Conservation (phyloP, 2,329 filamentous ascomycete species). For the Microcyclospora pomicola region DNA sequence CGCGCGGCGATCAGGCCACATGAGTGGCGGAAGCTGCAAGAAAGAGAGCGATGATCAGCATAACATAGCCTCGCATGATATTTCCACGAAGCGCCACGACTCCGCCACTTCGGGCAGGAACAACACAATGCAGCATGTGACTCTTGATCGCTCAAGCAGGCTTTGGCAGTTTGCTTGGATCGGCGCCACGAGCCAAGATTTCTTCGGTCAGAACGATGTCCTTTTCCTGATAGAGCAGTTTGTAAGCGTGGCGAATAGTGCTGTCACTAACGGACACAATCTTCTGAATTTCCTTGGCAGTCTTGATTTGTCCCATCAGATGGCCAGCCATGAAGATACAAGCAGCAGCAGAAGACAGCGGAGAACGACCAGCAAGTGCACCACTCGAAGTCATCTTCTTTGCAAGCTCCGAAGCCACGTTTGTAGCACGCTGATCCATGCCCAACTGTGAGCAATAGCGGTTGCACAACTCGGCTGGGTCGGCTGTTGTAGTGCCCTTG, state of each 20-base stretch:
- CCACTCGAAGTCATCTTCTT: conserved; percentile 63
- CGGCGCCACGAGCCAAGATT: conserved; percentile 61
- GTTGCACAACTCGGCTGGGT: conserved; percentile 49
- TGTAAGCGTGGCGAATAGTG: conserved; percentile 92
- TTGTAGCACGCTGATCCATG: conserved; percentile 61
- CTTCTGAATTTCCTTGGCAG: conserved; percentile 72
- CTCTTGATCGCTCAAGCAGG: conserved; percentile 9
- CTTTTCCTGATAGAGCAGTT: conserved; percentile 62
- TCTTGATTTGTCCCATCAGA: conserved; percentile 63
- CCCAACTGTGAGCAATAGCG: conserved; percentile 80
- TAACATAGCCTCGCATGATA: too few species aligned
- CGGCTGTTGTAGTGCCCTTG: conserved; percentile 17
- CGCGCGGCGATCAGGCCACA: too few species aligned
- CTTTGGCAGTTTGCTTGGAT: conserved; percentile 54
- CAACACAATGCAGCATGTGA: too few species aligned
- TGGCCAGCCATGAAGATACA: conserved; percentile 95
- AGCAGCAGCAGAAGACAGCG: conserved; percentile 82
- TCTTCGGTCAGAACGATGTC: conserved; percentile 61
- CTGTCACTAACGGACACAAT: conserved; percentile 89
- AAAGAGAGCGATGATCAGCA: too few species aligned
- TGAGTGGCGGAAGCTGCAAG: too few species aligned
- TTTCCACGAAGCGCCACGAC: too few species aligned
- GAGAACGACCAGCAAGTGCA: conserved; percentile 80
- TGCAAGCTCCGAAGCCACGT: conserved; percentile 66
- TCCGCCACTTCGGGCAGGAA: too few species aligned